Evolutionary conservation across 176 grass and related monocot species (phyloP), one percentile per base, ranked within the genome.

Genomic region (Triticum urartu): DNA sequence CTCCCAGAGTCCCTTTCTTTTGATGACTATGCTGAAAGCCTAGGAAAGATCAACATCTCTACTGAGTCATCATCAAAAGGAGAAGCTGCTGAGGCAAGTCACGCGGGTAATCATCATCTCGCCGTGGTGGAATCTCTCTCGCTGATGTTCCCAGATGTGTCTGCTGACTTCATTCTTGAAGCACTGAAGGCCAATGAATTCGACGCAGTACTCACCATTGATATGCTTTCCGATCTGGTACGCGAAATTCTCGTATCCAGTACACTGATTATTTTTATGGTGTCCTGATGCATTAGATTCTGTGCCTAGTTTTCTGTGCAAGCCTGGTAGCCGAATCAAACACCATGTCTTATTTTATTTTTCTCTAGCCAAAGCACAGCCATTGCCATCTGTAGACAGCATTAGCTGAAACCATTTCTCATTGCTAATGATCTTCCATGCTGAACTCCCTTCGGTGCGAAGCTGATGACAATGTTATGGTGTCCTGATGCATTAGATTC

Each of bases 201-300:
- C 48, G 83, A 91, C 33, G 2, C 84, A 6, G 83, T 33, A 22
- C 80, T 64, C 25, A 89, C 89, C 24, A 32, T 89, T 2, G 85
- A 88, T 79, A 81, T 89, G 85, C 92, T 91, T 25, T 68, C 68
- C 58, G 87, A 91, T 50, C 52, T 91, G 92, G 92, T 94, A 91
- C 4, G 36, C 73, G 17, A 25, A 78, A 15, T 33, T 48, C 40
- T 80, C 47, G 2, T 47, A 21, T 30, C 26, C 3, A 39, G 17
- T 64, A 28, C 32, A 26, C 68, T 34, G 1, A 30, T n/a, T 56
- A 68, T 69, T 58, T 58, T 7, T 69, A 24, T 79, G 47, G 77
- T 39, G 15, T 14, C 12, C 6, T 39, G 63, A 65, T 45, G 72
- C 4, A 32, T 48, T 25, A n/a, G 7, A 42, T 48, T 17, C 2